Conservation (phyloP, 768 basidiomycete species). For the Hypsizygus marmoreus region DNA sequence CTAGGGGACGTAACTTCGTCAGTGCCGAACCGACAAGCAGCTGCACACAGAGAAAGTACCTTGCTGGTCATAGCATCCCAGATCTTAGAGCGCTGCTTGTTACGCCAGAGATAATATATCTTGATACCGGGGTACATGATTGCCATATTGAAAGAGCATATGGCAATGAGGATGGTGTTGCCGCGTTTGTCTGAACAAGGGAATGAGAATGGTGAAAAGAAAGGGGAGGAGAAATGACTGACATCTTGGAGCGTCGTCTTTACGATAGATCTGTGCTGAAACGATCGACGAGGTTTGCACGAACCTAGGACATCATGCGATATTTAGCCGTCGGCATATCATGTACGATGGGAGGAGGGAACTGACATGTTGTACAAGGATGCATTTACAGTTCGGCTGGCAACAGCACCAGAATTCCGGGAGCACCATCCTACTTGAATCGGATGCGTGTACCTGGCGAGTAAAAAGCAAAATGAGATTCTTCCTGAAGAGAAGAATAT, state of each 20-base stretch:
- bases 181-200: constrained; percentile 50
- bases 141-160: constrained; percentile 50
- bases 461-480: constrained; percentile 19
- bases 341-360: neutral
- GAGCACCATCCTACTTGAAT: constrained; percentile 64
- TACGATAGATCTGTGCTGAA: constrained; percentile 57
- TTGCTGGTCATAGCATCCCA: constrained; percentile 61
- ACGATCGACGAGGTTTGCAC: constrained; percentile 47
- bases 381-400: constrained; percentile 59
- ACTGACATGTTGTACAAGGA: constrained; percentile 59
- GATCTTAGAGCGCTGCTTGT: constrained; percentile 49
- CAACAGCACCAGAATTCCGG: constrained; percentile 59
- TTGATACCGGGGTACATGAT: constrained; percentile 57
- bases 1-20: constrained; percentile 27
- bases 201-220: neutral
- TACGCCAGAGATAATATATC: constrained; percentile 59
- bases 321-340: neutral
- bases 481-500: constrained; percentile 12
- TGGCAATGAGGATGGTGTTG: constrained; percentile 54
- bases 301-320: constrained; percentile 29
- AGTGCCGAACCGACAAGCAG: no score
- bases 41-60: constrained; percentile 22
- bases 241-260: constrained; percentile 61
- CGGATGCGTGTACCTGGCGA: constrained; percentile 48
- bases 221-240: constrained; percentile 13